These are phyloP conservation scores for Madurella fahalii DNA, from an alignment of 2,329 filamentous ascomycete genomes.

Conservation along the genomic window DNA sequence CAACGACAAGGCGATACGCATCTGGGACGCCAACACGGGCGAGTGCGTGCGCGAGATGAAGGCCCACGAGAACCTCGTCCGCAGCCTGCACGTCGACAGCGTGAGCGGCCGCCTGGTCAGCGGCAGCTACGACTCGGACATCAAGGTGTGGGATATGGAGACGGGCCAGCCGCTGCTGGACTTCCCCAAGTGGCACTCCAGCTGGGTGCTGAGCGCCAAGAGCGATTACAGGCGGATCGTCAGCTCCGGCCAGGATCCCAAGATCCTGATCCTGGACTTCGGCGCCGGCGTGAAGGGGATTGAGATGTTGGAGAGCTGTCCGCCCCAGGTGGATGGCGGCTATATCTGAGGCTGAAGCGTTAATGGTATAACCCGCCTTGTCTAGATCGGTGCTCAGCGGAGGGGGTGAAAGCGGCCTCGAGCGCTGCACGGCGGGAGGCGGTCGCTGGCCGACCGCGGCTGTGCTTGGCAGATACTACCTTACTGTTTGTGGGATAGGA, in stretches of 20 bases:
- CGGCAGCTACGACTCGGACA: slow-evolving; percentile 90
- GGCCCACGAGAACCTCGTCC: slow-evolving; percentile 81
- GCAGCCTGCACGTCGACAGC: slow-evolving; percentile 85
- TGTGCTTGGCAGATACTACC: neutral
- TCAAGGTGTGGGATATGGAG: slow-evolving; percentile 89
- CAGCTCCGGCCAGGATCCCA: slow-evolving; percentile 88
- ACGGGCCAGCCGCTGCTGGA: slow-evolving; percentile 74
- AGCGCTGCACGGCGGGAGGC: no score
- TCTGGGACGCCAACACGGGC: slow-evolving; percentile 91
- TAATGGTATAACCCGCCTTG: neutral
- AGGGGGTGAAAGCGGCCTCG: neutral
- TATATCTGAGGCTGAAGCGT: slow-evolving; percentile 7
- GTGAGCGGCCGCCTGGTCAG: slow-evolving; percentile 82
- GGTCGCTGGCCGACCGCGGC: neutral
- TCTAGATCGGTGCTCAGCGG: no score
- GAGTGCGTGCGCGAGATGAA: slow-evolving; percentile 75
- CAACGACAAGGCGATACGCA: slow-evolving; percentile 91
- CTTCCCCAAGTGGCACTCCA: slow-evolving; percentile 91
- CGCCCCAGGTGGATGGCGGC: neutral
- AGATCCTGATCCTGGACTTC: slow-evolving; percentile 93
- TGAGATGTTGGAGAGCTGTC: slow-evolving; percentile 50
- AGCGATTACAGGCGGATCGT: slow-evolving; percentile 93
- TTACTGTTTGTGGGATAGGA: no score
- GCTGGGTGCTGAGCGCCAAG: slow-evolving; percentile 95
- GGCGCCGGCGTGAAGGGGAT: slow-evolving; percentile 58